Percentiles rank a stretch among this genome's conserved stretches.
Conservation (phyloP, 345 rosid species). For the Citrus reticulata region DNA sequence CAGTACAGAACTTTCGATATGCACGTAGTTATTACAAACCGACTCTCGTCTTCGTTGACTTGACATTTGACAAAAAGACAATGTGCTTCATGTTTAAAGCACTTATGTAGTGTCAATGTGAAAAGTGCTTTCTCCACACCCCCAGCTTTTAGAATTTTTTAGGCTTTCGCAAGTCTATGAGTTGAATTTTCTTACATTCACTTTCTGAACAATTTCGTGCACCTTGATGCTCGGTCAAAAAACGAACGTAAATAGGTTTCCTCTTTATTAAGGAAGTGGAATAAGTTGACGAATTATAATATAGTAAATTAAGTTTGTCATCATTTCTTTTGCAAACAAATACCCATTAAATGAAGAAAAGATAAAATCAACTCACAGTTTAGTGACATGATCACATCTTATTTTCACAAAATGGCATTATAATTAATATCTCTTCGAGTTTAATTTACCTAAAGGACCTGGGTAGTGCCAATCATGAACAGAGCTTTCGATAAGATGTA, state of each 20-base stretch:
- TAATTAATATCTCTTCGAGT: no score
- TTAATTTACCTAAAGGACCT: no score
- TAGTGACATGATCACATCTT: no score
- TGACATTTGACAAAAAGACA: background rate
- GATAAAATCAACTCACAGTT: no score
- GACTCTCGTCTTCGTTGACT: background rate
- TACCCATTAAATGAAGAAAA: no score
- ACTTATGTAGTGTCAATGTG: background rate
- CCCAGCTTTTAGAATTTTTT: background rate
- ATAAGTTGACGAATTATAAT: background rate
- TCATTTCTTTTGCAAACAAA: no score
- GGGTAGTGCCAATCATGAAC: no score
- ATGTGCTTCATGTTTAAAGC: background rate
- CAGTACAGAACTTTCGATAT: no score
- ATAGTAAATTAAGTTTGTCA: background rate
- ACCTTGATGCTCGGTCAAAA: no score
- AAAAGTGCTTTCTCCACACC: background rate
- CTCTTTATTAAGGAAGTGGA: background rate
- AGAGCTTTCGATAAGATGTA: no score
- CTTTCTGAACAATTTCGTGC: background rate
- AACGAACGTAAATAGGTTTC: background rate
- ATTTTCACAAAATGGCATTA: no score
- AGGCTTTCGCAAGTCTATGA: no score
- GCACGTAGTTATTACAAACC: background rate
- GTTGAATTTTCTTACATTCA: background rate